Conservation (phyloP, 2,329 filamentous ascomycete species). For the Hypomyces perniciosus region DNA sequence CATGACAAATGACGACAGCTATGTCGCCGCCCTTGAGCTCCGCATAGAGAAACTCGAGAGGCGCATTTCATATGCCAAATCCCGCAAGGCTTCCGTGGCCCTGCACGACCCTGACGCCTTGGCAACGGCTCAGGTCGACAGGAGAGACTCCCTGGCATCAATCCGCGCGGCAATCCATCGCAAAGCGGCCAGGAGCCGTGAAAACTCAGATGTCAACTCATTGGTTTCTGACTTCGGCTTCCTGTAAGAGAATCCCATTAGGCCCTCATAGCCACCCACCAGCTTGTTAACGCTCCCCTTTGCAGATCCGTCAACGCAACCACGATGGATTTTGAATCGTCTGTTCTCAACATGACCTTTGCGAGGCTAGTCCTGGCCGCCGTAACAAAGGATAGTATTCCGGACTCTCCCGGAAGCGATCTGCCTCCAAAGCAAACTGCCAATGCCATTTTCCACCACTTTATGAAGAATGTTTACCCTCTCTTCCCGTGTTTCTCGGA, state of each 20-base stretch:
- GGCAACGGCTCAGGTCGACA: conserved; percentile 39
- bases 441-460: conserved; percentile 69
- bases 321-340: conserved; percentile 86
- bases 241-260: conserved; percentile 49
- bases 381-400: conserved; percentile 66
- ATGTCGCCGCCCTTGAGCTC: conserved; percentile 91
- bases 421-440: conserved; percentile 68
- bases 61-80: conserved; percentile 63
- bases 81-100: conserved; percentile 64
- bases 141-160: conserved; percentile 57
- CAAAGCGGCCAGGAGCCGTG: conserved; percentile 58
- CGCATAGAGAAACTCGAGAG: conserved; percentile 83
- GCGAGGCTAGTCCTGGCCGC: conserved; percentile 82
- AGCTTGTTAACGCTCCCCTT: conserved; percentile 1
- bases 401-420: conserved; percentile 51
- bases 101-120: conserved; percentile 53
- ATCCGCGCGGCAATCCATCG: conserved; percentile 59
- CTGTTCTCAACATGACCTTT: conserved; percentile 85
- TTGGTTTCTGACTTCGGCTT: conserved; percentile 92
- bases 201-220: conserved; percentile 84
- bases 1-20: conserved; percentile 42
- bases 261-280: background rate
- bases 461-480: conserved; percentile 74
- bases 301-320: conserved; percentile 85
- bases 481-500: conserved; percentile 81